Conservation (phyloP, 2,329 filamentous ascomycete genomes). For the Aspergillus luchuensis region DNA sequence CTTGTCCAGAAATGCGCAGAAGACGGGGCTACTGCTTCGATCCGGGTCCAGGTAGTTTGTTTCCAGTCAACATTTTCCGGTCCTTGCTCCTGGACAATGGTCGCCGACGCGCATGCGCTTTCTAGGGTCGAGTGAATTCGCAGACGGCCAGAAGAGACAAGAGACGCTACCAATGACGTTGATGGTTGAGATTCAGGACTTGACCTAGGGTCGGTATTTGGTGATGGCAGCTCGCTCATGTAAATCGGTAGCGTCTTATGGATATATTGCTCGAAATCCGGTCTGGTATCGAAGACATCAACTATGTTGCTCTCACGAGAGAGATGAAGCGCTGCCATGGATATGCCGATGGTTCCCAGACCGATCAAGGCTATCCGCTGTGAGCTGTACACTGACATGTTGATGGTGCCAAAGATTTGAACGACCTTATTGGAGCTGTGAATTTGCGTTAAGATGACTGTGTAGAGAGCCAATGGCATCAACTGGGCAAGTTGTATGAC, state of each 20-base stretch:
- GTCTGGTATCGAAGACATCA: slow-evolving; percentile 55
- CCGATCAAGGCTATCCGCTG: slow-evolving; percentile 43
- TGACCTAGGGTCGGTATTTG: neutral
- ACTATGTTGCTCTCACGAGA: slow-evolving; percentile 29
- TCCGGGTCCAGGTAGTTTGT: slow-evolving; percentile 52
- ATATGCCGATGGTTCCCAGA: slow-evolving; percentile 56
- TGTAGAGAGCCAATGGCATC: neutral
- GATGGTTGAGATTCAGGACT: neutral
- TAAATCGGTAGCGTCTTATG: slow-evolving; percentile 27
- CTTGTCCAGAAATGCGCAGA: slow-evolving; percentile 58
- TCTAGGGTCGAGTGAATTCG: slow-evolving; percentile 20
- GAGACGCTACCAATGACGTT: slow-evolving; percentile 8
- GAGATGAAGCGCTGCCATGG: slow-evolving; percentile 51
- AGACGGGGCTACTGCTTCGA: slow-evolving; percentile 50
- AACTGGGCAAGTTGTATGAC: neutral
- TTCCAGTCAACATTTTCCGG: slow-evolving; percentile 59
- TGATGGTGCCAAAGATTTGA: neutral
- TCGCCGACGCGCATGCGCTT: slow-evolving; percentile 36
- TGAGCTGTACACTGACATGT: slow-evolving; percentile 14
- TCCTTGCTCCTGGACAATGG: slow-evolving; percentile 62
- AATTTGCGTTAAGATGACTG: too few relatives aligned
- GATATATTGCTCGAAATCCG: slow-evolving; percentile 52
- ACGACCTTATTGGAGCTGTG: neutral
- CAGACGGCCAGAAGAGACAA: slow-evolving; percentile 21
- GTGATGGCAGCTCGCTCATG: slow-evolving; percentile 8